Evolutionary conservation across 31 red algal genomes (phyloP).

Genomic region (Asparagopsis taxiformis): DNA sequence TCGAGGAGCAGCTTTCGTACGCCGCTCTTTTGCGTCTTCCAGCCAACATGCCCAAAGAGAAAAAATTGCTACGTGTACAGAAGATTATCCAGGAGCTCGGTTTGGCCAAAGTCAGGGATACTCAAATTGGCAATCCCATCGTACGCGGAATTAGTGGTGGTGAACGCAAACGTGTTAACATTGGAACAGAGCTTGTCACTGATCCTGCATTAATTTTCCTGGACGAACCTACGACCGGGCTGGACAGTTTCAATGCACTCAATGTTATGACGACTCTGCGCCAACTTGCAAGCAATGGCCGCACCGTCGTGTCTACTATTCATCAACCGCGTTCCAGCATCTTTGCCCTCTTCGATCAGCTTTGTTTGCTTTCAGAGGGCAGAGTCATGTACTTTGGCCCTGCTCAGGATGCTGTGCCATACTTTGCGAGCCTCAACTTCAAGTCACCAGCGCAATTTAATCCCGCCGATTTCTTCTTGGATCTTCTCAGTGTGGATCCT

Average conservation of each 20-base stretch:
- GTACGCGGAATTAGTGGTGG: constrained; percentile 94
- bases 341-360: constrained; percentile 91
- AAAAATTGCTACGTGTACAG: constrained; percentile 75
- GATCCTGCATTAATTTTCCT: constrained; percentile 90
- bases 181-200: constrained; percentile 95
- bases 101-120: constrained; percentile 67
- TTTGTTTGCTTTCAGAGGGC: constrained; percentile 90
- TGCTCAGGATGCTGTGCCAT: constrained; percentile 79
- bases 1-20: constrained; percentile 87
- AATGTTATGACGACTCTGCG: constrained; percentile 87
- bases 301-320: constrained; percentile 91
- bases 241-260: constrained; percentile 90
- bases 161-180: constrained; percentile 95
- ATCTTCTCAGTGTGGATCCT: constrained; percentile 79
- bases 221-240: constrained; percentile 92
- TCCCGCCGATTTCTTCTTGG: constrained; percentile 95
- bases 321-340: constrained; percentile 99
- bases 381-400: constrained; percentile 96
- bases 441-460: constrained; percentile 89
- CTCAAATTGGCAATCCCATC: constrained; percentile 76
- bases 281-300: constrained; percentile 81
- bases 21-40: constrained; percentile 78
- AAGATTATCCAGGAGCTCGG: constrained; percentile 85
- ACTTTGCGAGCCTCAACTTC: constrained; percentile 83
- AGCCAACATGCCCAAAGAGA: constrained; percentile 60